Evolutionary conservation across 768 basidiomycete species (phyloP).

Genomic region (Tricholoma saponaceum): DNA sequence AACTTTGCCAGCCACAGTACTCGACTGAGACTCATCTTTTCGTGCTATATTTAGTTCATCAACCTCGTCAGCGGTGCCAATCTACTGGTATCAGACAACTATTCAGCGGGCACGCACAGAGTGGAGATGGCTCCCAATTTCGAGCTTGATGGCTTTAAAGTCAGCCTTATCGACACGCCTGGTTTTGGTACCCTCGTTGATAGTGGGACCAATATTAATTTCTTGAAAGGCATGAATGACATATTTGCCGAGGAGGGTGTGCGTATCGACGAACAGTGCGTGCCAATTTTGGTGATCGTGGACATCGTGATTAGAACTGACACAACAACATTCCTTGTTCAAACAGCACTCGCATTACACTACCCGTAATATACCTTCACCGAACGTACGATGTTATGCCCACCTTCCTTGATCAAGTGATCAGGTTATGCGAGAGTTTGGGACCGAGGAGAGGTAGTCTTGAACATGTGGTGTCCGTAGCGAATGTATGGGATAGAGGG

Average conservation of each 20-base stretch:
- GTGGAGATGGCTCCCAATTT: background rate
- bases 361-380: background rate
- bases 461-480: background rate
- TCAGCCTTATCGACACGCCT: background rate
- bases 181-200: background rate
- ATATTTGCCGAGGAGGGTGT: background rate
- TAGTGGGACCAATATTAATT: background rate
- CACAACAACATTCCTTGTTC: background rate
- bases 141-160: background rate
- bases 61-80: background rate
- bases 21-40: background rate
- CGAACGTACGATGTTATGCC: background rate
- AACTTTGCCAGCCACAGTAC: background rate
- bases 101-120: background rate
- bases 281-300: background rate
- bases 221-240: background rate
- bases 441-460: background rate
- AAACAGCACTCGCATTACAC: background rate
- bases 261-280: background rate
- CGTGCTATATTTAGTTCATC: background rate
- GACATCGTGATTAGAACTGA: background rate
- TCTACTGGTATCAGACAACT: background rate
- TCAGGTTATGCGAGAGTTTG: background rate
- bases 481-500: background rate
- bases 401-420: background rate